Conservation (phyloP, 768 basidiomycete genomes). For the Solioccasus polychromus region DNA sequence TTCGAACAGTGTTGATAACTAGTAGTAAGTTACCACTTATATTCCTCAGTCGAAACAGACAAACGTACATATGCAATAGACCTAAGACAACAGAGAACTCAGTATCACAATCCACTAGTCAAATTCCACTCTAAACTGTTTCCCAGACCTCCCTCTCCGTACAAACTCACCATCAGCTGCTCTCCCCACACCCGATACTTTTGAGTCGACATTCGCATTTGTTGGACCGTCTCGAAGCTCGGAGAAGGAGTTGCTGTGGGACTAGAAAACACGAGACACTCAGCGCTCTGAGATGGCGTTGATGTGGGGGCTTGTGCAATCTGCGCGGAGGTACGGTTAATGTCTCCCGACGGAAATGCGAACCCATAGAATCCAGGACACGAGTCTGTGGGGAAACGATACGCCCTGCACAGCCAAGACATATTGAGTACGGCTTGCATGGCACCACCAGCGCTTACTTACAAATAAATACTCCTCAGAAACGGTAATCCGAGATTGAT, state of each 20-base stretch:
- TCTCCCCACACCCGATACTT: conserved; percentile 17
- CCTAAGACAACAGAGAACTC: neutral
- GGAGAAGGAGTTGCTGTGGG: conserved; percentile 13
- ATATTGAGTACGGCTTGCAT: too few species aligned
- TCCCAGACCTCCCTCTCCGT: conserved; percentile 9
- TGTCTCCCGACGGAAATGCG: conserved; percentile 24
- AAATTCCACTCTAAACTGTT: conserved; percentile 7
- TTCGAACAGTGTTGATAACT: too few species aligned
- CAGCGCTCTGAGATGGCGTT: conserved; percentile 13
- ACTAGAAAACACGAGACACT: conserved; percentile 12
- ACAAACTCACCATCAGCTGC: conserved; percentile 6
- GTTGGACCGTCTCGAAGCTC: conserved; percentile 12
- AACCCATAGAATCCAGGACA: conserved; percentile 29
- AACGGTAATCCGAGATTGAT: conserved; percentile 14
- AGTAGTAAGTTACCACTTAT: too few species aligned
- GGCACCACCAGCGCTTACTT: too few species aligned
- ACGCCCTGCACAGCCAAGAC: conserved; percentile 22
- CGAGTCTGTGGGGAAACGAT: conserved; percentile 26
- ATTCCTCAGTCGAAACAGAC: too few species aligned
- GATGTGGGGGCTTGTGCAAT: conserved; percentile 21
- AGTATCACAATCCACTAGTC: too few species aligned
- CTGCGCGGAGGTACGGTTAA: conserved; percentile 19
- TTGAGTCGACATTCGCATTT: conserved; percentile 9
- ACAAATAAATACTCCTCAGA: conserved; percentile 18
- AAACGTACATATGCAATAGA: too few species aligned